Base-by-base conservation (phyloP, 2,329 filamentous ascomycete species). In the Didymella arachidicola region DNA sequence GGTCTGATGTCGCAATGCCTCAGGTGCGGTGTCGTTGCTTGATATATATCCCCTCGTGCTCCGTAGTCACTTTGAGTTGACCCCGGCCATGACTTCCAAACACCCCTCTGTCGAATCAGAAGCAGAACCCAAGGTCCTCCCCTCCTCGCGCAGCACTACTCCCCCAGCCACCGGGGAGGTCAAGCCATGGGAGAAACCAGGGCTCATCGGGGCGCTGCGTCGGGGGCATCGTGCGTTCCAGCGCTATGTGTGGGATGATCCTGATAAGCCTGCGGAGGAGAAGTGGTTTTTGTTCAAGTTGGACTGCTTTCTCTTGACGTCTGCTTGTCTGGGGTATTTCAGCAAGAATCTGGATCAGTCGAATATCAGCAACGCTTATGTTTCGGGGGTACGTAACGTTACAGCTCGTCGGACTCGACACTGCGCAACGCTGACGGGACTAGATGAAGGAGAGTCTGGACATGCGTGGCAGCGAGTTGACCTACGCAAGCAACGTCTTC, bases 401-500 rank as follows among this genome's bases (percentile, higher is more conserved):
- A n/a, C n/a, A n/a, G n/a, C n/a, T n/a, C n/a, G n/a, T 6, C 5
- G 3, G 22, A 22, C 2, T 3, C 22, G 22, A 22, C 22, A 22
- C 22, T 22, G 22, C 22, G 22, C 22, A 22, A 22, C n/a, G 34
- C 63, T 48, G 7, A 42, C 30, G 4, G 2, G 12, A 11, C 0
- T 2, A 70, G 69, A 71, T 75, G 70, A 72, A 73, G 32, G 71
- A 74, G 30, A 57, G 69, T 1, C 59, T 75, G 22, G 48, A 56
- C 25, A 70, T 75, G 65, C 49, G 70, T 11, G 71, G 72, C 10
- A 73, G 68, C 46, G 69, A 75, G 50, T 58, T 75, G 26, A 75
- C 72, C 3, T 72, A 72, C 53, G 63, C 70, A 32, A 62, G 66
- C 27, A 72, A 69, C 32, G 61, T 67, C 14, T 75, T 72, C 36